Percentiles rank a stretch among this genome's conserved stretches.
phyloP scores from a whole-genome alignment of 163 green algal species.

The Chlorella variabilis region DNA sequence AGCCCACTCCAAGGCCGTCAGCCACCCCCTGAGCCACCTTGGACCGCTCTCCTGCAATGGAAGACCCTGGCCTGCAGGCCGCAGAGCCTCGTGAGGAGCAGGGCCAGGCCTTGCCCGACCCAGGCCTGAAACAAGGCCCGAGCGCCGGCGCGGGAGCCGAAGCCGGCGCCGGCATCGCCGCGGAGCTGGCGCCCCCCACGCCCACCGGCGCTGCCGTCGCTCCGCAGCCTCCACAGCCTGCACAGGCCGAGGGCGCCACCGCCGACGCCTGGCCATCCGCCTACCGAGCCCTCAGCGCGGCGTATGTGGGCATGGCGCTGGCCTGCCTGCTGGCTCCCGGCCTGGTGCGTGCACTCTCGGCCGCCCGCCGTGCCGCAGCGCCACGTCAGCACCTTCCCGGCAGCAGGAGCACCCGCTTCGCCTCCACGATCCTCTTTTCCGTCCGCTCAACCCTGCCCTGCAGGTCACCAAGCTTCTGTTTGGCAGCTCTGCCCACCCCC shows the following conservation, averaged over 20 bases:
- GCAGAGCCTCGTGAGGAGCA: background rate
- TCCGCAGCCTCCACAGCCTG: background rate
- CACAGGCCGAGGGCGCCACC: no score
- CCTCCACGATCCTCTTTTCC: no score
- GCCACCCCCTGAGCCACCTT: no score
- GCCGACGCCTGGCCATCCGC: background rate
- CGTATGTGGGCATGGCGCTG: background rate
- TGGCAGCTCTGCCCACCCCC: background rate
- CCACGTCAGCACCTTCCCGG: background rate
- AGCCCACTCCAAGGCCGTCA: no score
- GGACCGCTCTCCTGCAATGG: background rate
- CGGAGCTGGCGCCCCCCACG: no score
- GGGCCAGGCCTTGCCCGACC: background rate
- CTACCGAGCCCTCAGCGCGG: background rate
- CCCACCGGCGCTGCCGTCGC: no score
- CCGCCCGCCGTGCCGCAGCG: no score
- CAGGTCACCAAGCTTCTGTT: slow-evolving; percentile 21
- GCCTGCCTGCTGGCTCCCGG: background rate
- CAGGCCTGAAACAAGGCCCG: background rate
- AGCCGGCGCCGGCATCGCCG: no score
- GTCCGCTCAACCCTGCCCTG: no score
- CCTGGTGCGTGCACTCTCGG: slow-evolving; percentile 11
- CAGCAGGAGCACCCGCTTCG: no score
- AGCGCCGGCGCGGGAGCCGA: no score
- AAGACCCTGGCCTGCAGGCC: background rate